Base-by-base conservation (phyloP, 2,329 filamentous ascomycete genomes). In the Paracoccidioides lutzii region DNA sequence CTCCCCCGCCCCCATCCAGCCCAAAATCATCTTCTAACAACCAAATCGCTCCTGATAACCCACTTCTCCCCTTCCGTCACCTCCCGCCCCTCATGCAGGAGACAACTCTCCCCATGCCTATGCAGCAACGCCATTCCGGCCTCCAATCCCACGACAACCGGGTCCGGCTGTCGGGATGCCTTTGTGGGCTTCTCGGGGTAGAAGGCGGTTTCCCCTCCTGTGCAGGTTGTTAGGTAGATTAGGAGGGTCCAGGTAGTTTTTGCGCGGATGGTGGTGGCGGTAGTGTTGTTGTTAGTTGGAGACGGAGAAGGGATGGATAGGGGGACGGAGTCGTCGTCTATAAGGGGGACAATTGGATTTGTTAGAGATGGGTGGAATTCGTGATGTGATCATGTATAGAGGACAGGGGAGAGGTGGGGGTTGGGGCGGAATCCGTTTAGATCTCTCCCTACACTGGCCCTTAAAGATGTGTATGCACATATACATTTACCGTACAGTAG, bases 181-280 rank as follows among this genome's bases (percentile, higher is more conserved):
- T 15, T 67, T 54, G 66, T 76, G 66, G 2, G 76, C 68, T 10
- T 74, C 30, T 87, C 82, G 0, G 88, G 87, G 67, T 94, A 94
- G 70, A 96, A 96, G 37, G 93, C 88, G 0, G 91, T 96, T 71
- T 95, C 88, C 37, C 91, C 91, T 28, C 91, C 91, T 28, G 80
- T 69, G 63, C 90, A 94, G 3, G 86, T 88, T 0, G 87, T 93
- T 55, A 96, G 78, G 66, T 96, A 97, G 40, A 96, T 79, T 0
- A 96, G 77, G 4, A 95, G 75, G 0, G 91, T 96, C 90, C 90
- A 96, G 0, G 90, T 96, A 4, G 91, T 96, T 64, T 79, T 83
- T 22, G 79, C 84, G 28, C 75, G 75, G 0, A 91, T 96, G 89
- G 90, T 96, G 63, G 75, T 74, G 9, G 74, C 63, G 7, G 72